Evolutionary conservation across 1,284 basidiomycete species (phyloP), one percentile per base, ranked within the genome.

Genomic region (Volvariella surrecta): DNA sequence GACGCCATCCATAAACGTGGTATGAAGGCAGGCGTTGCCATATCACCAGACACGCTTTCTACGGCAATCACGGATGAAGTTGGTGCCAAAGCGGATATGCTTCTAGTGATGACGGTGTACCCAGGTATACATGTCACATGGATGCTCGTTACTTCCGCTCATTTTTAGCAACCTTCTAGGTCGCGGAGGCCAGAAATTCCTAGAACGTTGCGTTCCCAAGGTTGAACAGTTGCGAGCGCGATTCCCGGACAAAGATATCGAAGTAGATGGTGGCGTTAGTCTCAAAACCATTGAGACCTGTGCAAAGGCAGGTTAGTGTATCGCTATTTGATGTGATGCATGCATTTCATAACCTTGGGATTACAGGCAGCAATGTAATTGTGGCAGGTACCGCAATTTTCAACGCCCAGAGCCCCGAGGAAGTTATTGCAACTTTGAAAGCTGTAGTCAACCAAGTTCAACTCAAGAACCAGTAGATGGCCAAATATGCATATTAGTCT

Each of bases 361-460:
- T n/a, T 41, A 10, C 55, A 92, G 91, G 92, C 32, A 90, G 92
- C 60, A 99, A 99, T 59, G 93, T 99, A 50, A 92, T 99, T 50
- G 96, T 99, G 10, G 95, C 96, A 7, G 96, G 96, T 15, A 98
- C 93, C 6, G 94, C 96, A 10, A 87, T 99, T 53, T 99, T 99
- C 58, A 81, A 79, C 39, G 82, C 93, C 13, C 61, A 77, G 15
- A 72, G 84, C 52, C 89, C 96, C 0, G 82, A 85, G 48, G 63
- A 76, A 35, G 89, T 93, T 34, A 95, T 96, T 40, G 53, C 70
- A 37, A 64, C 74, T 10, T 68, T 97, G 47, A 90, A 87, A 61
- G 63, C 73, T 17, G 73, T 77, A 9, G 83, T 96, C 28, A 71
- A 87, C 50, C 64, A 71, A 16, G 88, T 82, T 28, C 24, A 28